Evolutionary conservation across 352 stramenopile genomes (phyloP).

Genomic region (Globisporangium nunn): DNA sequence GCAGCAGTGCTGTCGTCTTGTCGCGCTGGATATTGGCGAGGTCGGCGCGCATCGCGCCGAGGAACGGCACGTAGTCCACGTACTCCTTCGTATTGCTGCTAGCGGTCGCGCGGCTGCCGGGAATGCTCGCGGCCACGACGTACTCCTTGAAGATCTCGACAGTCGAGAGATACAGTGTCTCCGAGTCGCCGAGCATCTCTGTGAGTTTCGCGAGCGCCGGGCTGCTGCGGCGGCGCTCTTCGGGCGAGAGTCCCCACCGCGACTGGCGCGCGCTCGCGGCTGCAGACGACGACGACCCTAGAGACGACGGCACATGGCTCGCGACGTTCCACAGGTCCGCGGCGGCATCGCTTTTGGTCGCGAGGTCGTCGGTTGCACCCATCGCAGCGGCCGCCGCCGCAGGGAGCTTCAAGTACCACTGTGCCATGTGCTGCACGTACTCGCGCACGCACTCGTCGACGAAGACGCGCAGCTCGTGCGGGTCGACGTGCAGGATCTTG

Average conservation of each 20-base stretch:
- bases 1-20: slow-evolving; percentile 59
- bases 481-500: slow-evolving; percentile 77
- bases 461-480: slow-evolving; percentile 56
- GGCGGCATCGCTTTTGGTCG: too few species aligned
- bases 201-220: slow-evolving; percentile 50
- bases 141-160: slow-evolving; percentile 79
- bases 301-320: slow-evolving; percentile 53
- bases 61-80: slow-evolving; percentile 76
- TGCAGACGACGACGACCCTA: slow-evolving; percentile 15
- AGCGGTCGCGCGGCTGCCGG: slow-evolving; percentile 40
- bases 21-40: slow-evolving; percentile 79
- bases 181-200: slow-evolving; percentile 80
- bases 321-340: slow-evolving; percentile 57
- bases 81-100: slow-evolving; percentile 69
- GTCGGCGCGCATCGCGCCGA: slow-evolving; percentile 72
- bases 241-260: slow-evolving; percentile 20
- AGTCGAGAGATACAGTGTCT: slow-evolving; percentile 70
- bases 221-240: slow-evolving; percentile 71
- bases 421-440: slow-evolving; percentile 57
- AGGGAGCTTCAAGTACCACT: slow-evolving; percentile 61
- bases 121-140: slow-evolving; percentile 60
- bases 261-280: slow-evolving; percentile 13
- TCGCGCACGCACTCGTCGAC: slow-evolving; percentile 71
- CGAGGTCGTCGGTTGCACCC: neutral
- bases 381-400: slow-evolving; percentile 4